These are phyloP conservation scores for Porodaedalea pini DNA, from an alignment of 1,284 basidiomycete species.

Conservation along the genomic window DNA sequence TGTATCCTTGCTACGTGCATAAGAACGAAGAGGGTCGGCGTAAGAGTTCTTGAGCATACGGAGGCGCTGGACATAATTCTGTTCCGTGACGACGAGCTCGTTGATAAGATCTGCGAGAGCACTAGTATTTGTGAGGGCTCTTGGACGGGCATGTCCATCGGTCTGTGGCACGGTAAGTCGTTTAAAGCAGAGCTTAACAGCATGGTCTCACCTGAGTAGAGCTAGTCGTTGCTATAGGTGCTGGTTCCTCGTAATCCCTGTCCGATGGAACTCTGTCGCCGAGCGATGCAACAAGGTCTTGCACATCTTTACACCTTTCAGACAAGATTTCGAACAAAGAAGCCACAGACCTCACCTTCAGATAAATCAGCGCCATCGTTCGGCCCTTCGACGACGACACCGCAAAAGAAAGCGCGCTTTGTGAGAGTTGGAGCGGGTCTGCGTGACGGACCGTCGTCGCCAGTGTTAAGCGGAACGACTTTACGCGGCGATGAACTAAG, in stretches of 20 bases:
- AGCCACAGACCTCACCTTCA: constrained; percentile 49
- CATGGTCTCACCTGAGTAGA: constrained; percentile 1
- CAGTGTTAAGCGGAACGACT: constrained; percentile 61
- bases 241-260: constrained; percentile 35
- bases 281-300: constrained; percentile 72
- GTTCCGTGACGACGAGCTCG: constrained; percentile 41
- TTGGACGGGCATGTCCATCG: constrained; percentile 44
- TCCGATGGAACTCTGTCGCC: constrained; percentile 52
- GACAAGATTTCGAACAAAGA: neutral
- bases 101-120: constrained; percentile 67
- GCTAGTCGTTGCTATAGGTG: neutral
- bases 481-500: constrained; percentile 63
- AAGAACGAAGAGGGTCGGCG: constrained; percentile 85
- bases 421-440: constrained; percentile 44
- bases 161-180: constrained; percentile 33
- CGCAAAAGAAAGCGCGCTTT: constrained; percentile 75
- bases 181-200: neutral
- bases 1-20: constrained; percentile 80
- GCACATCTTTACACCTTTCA: constrained; percentile 51
- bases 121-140: constrained; percentile 56
- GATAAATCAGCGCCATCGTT: constrained; percentile 63
- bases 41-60: constrained; percentile 77
- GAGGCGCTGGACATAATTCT: constrained; percentile 43
- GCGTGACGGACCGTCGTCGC: constrained; percentile 49
- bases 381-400: constrained; percentile 76